Evolutionary conservation across 345 rosid genomes (phyloP), one percentile per base, ranked within the genome.

Genomic region (Eucalyptus globulus): DNA sequence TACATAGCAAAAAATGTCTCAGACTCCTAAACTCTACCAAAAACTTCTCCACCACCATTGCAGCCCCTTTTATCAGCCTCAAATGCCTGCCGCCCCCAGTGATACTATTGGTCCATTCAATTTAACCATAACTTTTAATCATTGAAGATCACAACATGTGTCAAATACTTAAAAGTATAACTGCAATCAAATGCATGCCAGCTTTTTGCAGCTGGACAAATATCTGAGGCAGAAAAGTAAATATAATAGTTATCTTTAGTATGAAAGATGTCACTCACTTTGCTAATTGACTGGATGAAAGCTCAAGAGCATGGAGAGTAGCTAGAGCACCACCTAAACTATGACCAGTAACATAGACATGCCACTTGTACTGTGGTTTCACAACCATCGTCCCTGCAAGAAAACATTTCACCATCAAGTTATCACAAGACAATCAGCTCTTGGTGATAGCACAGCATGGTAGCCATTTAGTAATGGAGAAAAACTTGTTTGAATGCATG

Each of bases 261-360:
- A 86, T 56, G 65, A 86, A 54, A 50, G 60, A 86, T 90, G 86
- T 22, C 88, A 90, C 98, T 91, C 90, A 96, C 99, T 95, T 96
- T 86, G 95, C 94, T 92, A 97, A 92, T 92, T 94, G 96, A 93
- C 98, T 96, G 67, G 99, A 96, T 44, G 97, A 95, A 93, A 97
- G 97, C 93, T 97, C 99, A 91, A 96, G 96, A 89, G 97, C 95
- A 90, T 96, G 95, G 87, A 97, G 99, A 87, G 99, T 97, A 56
- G 99, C 97, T 88, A 97, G 90, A 89, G 99, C 99, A 91, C 99
- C 99, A 90, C 99, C 99, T 92, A 97, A 94, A 93, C 99, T 97
- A 93, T 97, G 99, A 87, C 99, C 99, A 80, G 99, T 97, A 89
- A 94, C 98, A 94, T 95, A 97, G 88, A 96, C 96, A 90, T 96